phyloP scores from a whole-genome alignment of 1,284 basidiomycete species.

The Peniophora sp. region DNA sequence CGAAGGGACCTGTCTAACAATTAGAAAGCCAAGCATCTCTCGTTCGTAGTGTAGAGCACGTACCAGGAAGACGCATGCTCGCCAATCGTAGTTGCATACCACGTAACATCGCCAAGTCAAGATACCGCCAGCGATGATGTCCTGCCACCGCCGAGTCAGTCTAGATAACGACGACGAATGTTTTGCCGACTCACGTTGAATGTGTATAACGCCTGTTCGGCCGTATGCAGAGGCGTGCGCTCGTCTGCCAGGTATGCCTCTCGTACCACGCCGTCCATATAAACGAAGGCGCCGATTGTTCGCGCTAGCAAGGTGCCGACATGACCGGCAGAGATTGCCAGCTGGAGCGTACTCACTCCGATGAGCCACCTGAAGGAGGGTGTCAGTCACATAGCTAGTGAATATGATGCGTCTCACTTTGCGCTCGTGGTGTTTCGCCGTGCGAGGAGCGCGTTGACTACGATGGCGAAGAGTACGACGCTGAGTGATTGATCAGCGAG shows the following conservation, averaged over 20 bases:
- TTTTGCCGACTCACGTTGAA: background rate
- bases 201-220: background rate
- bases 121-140: background rate
- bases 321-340: background rate
- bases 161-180: background rate
- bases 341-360: background rate
- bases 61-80: background rate
- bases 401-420: background rate
- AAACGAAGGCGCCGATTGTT: background rate
- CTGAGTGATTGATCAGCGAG: background rate
- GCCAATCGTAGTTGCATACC: background rate
- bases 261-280: background rate
- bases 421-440: background rate
- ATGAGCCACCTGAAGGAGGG: background rate
- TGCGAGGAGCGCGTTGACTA: background rate
- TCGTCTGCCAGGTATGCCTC: background rate
- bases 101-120: background rate
- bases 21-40: no score
- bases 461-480: background rate
- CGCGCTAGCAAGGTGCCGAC: background rate
- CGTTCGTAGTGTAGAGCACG: no score
- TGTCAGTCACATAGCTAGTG: background rate
- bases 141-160: background rate
- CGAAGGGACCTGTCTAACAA: no score
- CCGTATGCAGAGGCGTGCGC: background rate